Conservation (phyloP, 2,329 filamentous ascomycete species). For the Macroventuria anomochaeta region DNA sequence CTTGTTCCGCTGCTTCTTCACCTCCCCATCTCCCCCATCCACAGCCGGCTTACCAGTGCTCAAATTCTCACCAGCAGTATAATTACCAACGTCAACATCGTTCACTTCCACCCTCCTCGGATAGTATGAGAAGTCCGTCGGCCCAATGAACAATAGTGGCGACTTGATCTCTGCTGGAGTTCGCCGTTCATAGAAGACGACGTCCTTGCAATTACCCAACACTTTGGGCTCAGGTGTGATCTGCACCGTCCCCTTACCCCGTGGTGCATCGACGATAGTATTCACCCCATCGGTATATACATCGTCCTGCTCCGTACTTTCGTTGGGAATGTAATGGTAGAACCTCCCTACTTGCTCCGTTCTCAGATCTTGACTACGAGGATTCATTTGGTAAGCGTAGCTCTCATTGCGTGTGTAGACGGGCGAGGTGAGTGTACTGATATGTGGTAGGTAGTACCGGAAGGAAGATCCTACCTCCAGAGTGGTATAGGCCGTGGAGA, state of each 20-base stretch:
- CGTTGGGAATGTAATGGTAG: neutral
- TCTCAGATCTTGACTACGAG: no score
- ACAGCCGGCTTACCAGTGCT: neutral
- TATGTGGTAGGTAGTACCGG: constrained; percentile 3
- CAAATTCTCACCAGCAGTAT: neutral
- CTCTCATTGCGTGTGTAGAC: no score
- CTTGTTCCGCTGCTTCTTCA: neutral
- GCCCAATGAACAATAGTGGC: neutral
- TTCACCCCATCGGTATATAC: neutral
- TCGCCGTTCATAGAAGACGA: neutral
- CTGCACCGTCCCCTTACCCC: neutral
- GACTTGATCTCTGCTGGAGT: neutral
- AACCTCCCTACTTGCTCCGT: neutral
- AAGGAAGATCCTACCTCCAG: neutral
- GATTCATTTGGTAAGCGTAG: no score
- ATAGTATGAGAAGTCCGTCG: neutral
- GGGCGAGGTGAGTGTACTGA: neutral
- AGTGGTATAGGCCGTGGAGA: neutral
- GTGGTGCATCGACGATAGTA: neutral
- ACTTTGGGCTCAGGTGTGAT: neutral
- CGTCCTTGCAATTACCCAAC: neutral
- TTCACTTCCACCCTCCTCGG: neutral
- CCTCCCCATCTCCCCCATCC: neutral
- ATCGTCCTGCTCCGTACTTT: neutral
- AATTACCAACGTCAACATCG: neutral